Percentiles rank a stretch among this genome's conserved stretches.
phyloP scores from a whole-genome alignment of 2,329 filamentous ascomycete species.

The Ophiostoma quercus region DNA sequence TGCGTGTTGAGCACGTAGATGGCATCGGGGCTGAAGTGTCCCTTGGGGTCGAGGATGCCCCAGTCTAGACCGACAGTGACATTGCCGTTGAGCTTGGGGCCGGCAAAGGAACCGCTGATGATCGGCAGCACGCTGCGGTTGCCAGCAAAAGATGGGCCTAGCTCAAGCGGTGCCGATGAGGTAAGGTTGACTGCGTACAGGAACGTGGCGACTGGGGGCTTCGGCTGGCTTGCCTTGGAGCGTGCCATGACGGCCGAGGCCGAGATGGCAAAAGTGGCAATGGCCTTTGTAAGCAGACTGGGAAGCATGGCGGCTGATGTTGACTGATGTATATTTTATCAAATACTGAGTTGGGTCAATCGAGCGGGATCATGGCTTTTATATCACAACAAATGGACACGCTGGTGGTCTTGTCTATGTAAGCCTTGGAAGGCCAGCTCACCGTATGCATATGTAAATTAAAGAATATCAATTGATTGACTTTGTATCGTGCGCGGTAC shows the following conservation, averaged over 20 bases:
- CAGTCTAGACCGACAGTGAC: slow-evolving; percentile 36
- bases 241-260: background rate
- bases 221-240: background rate
- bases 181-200: slow-evolving; percentile 33
- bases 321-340: background rate
- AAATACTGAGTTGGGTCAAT: too few species aligned
- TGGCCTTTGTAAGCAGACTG: background rate
- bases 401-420: background rate
- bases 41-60: slow-evolving; percentile 36
- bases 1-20: slow-evolving; percentile 38
- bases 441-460: background rate
- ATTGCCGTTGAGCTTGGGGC: slow-evolving; percentile 35
- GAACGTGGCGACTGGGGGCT: slow-evolving; percentile 25
- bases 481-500: background rate
- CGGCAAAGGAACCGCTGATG: slow-evolving; percentile 36
- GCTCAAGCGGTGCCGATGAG: slow-evolving; percentile 24
- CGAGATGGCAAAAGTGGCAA: background rate
- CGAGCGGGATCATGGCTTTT: background rate
- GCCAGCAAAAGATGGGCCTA: slow-evolving; percentile 31
- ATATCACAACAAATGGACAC: background rate
- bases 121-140: slow-evolving; percentile 34
- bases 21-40: slow-evolving; percentile 38
- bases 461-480: background rate
- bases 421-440: background rate
- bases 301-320: background rate